A percentile compares a stretch with the other conserved stretches of the same genome.
Conservation (phyloP, 139 green algal genomes). For the Parachlorella kessleri region DNA sequence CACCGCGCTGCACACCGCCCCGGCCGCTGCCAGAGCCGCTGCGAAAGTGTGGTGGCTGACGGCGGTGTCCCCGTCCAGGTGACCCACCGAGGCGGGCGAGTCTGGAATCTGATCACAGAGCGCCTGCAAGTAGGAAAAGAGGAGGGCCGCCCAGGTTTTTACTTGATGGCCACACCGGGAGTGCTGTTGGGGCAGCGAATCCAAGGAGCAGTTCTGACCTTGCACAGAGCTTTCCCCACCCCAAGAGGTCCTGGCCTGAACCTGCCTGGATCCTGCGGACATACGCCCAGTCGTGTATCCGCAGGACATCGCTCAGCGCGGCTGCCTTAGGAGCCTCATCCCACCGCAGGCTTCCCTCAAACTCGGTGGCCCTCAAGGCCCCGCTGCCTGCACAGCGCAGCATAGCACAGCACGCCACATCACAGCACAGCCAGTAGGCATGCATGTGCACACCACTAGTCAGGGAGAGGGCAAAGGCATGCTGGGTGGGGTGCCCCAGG, state of each 20-base stretch:
- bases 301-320: slow-evolving; percentile 75
- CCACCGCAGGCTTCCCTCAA: slow-evolving; percentile 56
- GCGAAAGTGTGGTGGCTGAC: slow-evolving; percentile 69
- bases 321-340: slow-evolving; percentile 31
- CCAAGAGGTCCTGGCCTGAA: no score
- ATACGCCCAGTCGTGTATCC: slow-evolving; percentile 90
- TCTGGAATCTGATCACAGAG: slow-evolving; percentile 60
- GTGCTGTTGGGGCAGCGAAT: no score
- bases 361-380: slow-evolving; percentile 63
- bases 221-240: no score
- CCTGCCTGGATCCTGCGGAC: slow-evolving; percentile 69
- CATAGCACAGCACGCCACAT: no score
- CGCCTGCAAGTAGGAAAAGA: no score
- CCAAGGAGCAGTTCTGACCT: no score
- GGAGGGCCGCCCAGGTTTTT: no score
- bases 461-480: no score
- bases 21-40: slow-evolving; percentile 78
- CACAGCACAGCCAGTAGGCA: no score
- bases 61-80: slow-evolving; percentile 87
- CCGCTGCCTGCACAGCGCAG: slow-evolving; percentile 25
- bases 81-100: slow-evolving; percentile 43
- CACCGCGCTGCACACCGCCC: slow-evolving; percentile 71
- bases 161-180: no score
- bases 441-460: no score
- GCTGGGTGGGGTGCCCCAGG: no score